Base-by-base conservation (phyloP, 1,284 basidiomycete species). In the Clitocybe nebularis region DNA sequence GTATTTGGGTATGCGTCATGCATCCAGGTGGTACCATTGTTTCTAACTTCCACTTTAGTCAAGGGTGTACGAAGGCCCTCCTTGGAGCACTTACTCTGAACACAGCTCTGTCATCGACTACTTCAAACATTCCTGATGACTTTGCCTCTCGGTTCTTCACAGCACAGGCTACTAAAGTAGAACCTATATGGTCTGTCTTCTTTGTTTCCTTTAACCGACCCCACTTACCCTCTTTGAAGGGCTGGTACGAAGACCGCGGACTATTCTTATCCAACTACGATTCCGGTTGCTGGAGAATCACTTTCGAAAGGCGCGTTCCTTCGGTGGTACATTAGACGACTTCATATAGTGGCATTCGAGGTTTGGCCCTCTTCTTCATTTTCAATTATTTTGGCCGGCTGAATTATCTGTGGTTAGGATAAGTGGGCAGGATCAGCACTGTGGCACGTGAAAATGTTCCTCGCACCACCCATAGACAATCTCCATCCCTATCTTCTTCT, bases 401-500 rank as follows among this genome's bases (percentile, higher is more conserved):
- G n/a, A 14, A 37, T 36, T 6, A 36, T 41, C 28, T n/a, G 4
- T 13, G 24, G 4, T 6, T 20, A 54, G 50, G 51, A 54, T 26
- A 26, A 24, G 5, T 30, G 51, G 13, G 43, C 41, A 16, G 40
- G 24, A 8, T 46, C 43, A 6, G 43, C 38, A 0, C 7, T 34
- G 2, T 52, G 46, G 46, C 44, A 47, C 25, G 39, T 42, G 16
- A 25, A 24, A 13, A 43, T 41, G 30, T 38, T 46, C n/a, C 41
- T 51, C 20, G 47, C 39, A 3, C 46, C 53, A 6, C 22, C 43
- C 1, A 45, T 51, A 11, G 51, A 53, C 35, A 14, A 29, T 28
- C 43, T 55, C 17, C 44, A 51, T 16, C 49, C 49, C 6, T 43
- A 28, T 19, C 21, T 53, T 9, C 20, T 51, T 43, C 61, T 67